A percentile compares a stretch with the other conserved stretches of the same genome.
phyloP scores from a whole-genome alignment of 495 filamentous ascomycete species.

The Aspergillus steynii region DNA sequence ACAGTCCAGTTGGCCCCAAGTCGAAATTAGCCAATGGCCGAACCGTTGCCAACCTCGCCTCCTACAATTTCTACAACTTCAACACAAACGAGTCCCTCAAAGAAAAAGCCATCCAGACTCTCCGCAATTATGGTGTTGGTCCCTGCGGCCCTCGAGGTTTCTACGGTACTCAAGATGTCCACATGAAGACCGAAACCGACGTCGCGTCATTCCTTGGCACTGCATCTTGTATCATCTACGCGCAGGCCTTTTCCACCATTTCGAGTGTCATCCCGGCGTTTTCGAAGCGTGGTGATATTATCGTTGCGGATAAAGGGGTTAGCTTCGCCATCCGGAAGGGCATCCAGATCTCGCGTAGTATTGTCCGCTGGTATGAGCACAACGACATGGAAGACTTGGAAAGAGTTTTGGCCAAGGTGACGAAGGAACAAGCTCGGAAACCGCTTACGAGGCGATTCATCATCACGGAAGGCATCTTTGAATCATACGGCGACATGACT shows the following conservation, averaged over 20 bases:
- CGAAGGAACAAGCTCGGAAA: slow-evolving; percentile 83
- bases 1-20: slow-evolving; percentile 84
- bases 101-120: slow-evolving; percentile 88
- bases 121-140: slow-evolving; percentile 93
- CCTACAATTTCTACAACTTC: slow-evolving; percentile 97
- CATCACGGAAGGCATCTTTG: slow-evolving; percentile 93
- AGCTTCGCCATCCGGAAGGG: slow-evolving; percentile 95
- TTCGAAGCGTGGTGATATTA: slow-evolving; percentile 95
- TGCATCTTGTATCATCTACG: slow-evolving; percentile 87
- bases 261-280: slow-evolving; percentile 93
- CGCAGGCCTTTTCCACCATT: slow-evolving; percentile 93
- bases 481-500: slow-evolving; percentile 82
- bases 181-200: slow-evolving; percentile 94
- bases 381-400: slow-evolving; percentile 95
- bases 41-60: slow-evolving; percentile 87
- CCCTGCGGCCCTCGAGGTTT: slow-evolving; percentile 96
- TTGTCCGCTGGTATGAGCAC: slow-evolving; percentile 91
- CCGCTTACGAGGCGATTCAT: slow-evolving; percentile 92
- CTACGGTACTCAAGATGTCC: slow-evolving; percentile 98
- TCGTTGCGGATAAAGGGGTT: slow-evolving; percentile 93
- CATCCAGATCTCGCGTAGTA: slow-evolving; percentile 87
- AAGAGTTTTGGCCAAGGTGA: slow-evolving; percentile 78
- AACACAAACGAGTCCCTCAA: slow-evolving; percentile 88
- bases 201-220: slow-evolving; percentile 86
- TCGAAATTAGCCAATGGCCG: slow-evolving; percentile 86